Base-by-base conservation (phyloP, 2,329 filamentous ascomycete species). In the Teratosphaeria pseudoeucalypti region DNA sequence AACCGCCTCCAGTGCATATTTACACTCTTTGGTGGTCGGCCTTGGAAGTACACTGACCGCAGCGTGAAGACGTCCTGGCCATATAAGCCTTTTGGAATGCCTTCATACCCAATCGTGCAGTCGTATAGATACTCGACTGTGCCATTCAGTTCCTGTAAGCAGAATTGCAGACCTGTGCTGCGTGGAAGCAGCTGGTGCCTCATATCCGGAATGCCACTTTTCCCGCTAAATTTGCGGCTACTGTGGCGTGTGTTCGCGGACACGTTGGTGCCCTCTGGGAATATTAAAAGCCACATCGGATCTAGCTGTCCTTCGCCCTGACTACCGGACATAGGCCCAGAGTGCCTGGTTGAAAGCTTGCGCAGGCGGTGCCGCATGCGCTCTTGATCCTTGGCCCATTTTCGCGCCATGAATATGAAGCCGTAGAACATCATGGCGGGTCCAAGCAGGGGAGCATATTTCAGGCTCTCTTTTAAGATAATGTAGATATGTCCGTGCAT, bases 1-100 rank as follows among this genome's bases (percentile, higher is more conserved):
- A 95, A 97, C 23, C 92, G 86, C 57, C 94, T 85, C 92, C 92
- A 99, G 77, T 96, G 87, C 78, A 97, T 90, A 75, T 96, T 96
- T 67, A 97, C 91, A 2, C 90, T 95, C 72, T 91, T 95, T 5
- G 94, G 94, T 0, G 91, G 86, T 0, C 89, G 87, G 52, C 94
- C 92, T 72, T 94, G 83, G 65, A 96, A 86, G 73, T 95, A 97
- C 32, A 90, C 94, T 60, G 89, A 89, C 1, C 84, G 83, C 5
- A 99, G 81, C 1, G 89, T 91, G 74, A 95, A 97, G 68, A 89
- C 85, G 56, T 95, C 85, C 71, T 96, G 90, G 29, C 91, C 92
- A 66, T 86, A 96, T 68, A 87, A 81, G 54, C 77, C 77, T 80
- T 82, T 92, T 87, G 89, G 88, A 56, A 96, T 84, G 34, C 92